Percentiles rank a stretch among this genome's conserved stretches.
phyloP scores from a whole-genome alignment of 1,284 basidiomycete genomes.

The Apiotrichum gracile region DNA sequence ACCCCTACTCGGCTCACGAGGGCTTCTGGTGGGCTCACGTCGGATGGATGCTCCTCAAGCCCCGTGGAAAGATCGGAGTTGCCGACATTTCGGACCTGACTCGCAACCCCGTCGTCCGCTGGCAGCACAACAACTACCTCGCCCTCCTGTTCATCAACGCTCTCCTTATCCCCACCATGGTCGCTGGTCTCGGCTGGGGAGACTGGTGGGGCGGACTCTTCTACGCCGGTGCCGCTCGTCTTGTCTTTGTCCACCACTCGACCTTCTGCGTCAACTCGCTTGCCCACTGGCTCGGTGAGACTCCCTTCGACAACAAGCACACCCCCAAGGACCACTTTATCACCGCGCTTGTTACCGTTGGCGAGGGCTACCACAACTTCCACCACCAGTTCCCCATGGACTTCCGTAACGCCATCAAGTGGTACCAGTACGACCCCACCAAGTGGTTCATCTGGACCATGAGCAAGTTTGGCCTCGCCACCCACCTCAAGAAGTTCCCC shows the following conservation, averaged over 20 bases:
- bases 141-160: constrained; percentile 65
- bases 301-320: constrained; percentile 91
- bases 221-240: constrained; percentile 74
- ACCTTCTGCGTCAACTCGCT: constrained; percentile 95
- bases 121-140: constrained; percentile 79
- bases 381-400: constrained; percentile 91
- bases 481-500: constrained; percentile 84
- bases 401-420: constrained; percentile 86
- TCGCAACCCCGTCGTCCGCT: constrained; percentile 68
- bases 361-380: constrained; percentile 96
- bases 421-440: constrained; percentile 71
- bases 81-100: constrained; percentile 81
- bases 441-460: constrained; percentile 84
- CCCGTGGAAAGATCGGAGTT: constrained; percentile 75
- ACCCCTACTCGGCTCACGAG: constrained; percentile 85
- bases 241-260: constrained; percentile 85
- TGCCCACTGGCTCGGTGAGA: constrained; percentile 87
- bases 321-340: constrained; percentile 82
- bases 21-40: constrained; percentile 71
- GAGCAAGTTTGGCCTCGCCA: constrained; percentile 65
- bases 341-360: constrained; percentile 80
- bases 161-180: constrained; percentile 65
- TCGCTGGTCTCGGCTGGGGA: constrained; percentile 75
- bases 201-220: constrained; percentile 79
- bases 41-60: constrained; percentile 91